Evolutionary conservation across 2,329 filamentous ascomycete species (phyloP).

Genomic region (Fusarium mangiferae): DNA sequence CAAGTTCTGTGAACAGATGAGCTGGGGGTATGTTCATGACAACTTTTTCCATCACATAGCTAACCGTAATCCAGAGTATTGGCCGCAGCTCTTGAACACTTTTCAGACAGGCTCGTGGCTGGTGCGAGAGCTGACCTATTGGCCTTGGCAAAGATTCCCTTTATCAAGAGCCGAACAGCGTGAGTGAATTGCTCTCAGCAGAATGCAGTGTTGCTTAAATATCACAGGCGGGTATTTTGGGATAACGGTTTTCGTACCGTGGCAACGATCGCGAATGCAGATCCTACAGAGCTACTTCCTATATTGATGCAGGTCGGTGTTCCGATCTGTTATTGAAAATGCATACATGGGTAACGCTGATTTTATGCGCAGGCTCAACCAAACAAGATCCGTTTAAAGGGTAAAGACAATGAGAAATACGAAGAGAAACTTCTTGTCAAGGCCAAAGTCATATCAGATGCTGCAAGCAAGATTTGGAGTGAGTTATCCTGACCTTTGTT

Average conservation of each 20-base stretch:
- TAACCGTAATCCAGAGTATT: slow-evolving; percentile 63
- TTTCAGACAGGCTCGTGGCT: slow-evolving; percentile 77
- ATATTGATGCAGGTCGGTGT: slow-evolving; percentile 73
- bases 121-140: slow-evolving; percentile 77
- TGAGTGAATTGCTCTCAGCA: slow-evolving; percentile 47
- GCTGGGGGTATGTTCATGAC: slow-evolving; percentile 65
- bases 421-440: slow-evolving; percentile 73
- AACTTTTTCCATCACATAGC: not conserved
- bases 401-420: slow-evolving; percentile 66
- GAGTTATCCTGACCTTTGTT: slow-evolving; percentile 45
- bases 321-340: not conserved
- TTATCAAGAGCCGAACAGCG: slow-evolving; percentile 81
- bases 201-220: slow-evolving; percentile 3
- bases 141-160: slow-evolving; percentile 76
- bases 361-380: slow-evolving; percentile 67
- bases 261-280: slow-evolving; percentile 74
- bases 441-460: slow-evolving; percentile 73
- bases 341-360: not conserved
- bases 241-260: slow-evolving; percentile 80
- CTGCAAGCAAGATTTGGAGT: slow-evolving; percentile 77
- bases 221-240: slow-evolving; percentile 68
- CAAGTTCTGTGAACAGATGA: slow-evolving; percentile 82
- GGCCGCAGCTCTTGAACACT: slow-evolving; percentile 78
- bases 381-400: slow-evolving; percentile 68
- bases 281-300: slow-evolving; percentile 73